Base-by-base conservation (phyloP, 2,329 filamentous ascomycete species). In the Apiospora arundinis region DNA sequence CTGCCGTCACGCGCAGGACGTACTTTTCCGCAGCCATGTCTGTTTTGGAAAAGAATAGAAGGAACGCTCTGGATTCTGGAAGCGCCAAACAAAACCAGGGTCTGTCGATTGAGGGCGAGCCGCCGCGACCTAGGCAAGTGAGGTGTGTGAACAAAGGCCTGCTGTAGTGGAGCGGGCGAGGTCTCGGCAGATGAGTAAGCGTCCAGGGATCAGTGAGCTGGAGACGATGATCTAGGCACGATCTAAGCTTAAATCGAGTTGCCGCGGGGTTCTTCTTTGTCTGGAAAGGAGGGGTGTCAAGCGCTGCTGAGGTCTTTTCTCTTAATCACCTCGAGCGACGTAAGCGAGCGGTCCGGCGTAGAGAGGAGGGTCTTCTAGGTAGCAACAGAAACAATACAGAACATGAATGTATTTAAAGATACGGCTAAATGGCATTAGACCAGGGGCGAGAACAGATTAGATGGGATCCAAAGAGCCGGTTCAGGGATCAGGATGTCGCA, bases 1-100 rank as follows among this genome's bases (percentile, higher is more conserved):
- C 95, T 0, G 94, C 94, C 0, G 94, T 97, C 70, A 98, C 92
- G 75, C 89, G 90, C 73, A 98, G 87, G 68, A 93, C 88, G 81
- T 96, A 97, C 75, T 93, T 92, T 72, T 92, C 88, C 11, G 56
- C 28, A 8, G 56, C 56, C 56, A 63, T 63, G 4, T n/a, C 7
- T n/a, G 21, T 12, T n/a, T 12, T n/a, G 11, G 25, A 21, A n/a
- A n/a, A 2, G 0, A 37, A 9, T 1, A 18, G 18, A 2, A 21
- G 12, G 1, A 18, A 21, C n/a, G 16, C 3, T 32, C 32, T 12
- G 28, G 28, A 18, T 21, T 3, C 16, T 3, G 7, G 16, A 9
- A 37, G 28, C 28, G 0, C 9, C 2, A 4, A n/a, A 18, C 21
- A 37, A 25, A 37, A 28, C 16, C 25, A 3, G 40, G 9, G 40